These are phyloP conservation scores for Linnemannia schmuckeri DNA, from an alignment of 192 early-diverging fungal genomes.

Conservation along the genomic window DNA sequence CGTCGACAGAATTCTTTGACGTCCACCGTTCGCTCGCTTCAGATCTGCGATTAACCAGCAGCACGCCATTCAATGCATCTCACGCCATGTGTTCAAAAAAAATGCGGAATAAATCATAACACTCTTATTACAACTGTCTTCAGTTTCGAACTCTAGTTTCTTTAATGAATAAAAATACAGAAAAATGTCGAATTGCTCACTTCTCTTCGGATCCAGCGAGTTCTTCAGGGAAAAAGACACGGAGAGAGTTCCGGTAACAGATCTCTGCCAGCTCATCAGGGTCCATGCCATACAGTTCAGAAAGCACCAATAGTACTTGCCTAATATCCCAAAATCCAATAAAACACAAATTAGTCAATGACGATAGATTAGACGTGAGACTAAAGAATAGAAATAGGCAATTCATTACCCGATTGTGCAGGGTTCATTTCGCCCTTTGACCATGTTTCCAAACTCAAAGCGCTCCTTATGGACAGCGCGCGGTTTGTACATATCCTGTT, in stretches of 20 bases:
- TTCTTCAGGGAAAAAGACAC: slow-evolving; percentile 71
- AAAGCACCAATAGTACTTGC: slow-evolving; percentile 74
- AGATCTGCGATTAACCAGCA: not conserved
- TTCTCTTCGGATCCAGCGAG: not conserved
- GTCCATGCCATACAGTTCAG: slow-evolving; percentile 66
- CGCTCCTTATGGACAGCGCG: slow-evolving; percentile 79
- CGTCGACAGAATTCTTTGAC: not conserved
- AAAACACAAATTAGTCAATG: too few species aligned
- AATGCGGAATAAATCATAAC: too few species aligned
- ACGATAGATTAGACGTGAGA: too few species aligned
- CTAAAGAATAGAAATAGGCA: too few species aligned
- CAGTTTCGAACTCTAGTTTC: too few species aligned
- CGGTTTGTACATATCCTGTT: slow-evolving; percentile 51
- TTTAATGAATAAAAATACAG: not conserved
- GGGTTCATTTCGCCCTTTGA: slow-evolving; percentile 89
- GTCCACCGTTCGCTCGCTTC: not conserved
- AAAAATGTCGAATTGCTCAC: not conserved
- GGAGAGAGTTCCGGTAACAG: slow-evolving; percentile 74
- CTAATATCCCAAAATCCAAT: slow-evolving; percentile 33
- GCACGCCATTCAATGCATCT: not conserved
- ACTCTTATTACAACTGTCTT: too few species aligned
- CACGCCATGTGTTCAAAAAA: too few species aligned
- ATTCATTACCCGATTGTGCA: slow-evolving; percentile 72
- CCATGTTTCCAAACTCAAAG: slow-evolving; percentile 71
- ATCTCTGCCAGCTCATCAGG: slow-evolving; percentile 66